Evolutionary conservation across 176 grass and related monocot species (phyloP).

Genomic region (Cenchrus fungigraminus): DNA sequence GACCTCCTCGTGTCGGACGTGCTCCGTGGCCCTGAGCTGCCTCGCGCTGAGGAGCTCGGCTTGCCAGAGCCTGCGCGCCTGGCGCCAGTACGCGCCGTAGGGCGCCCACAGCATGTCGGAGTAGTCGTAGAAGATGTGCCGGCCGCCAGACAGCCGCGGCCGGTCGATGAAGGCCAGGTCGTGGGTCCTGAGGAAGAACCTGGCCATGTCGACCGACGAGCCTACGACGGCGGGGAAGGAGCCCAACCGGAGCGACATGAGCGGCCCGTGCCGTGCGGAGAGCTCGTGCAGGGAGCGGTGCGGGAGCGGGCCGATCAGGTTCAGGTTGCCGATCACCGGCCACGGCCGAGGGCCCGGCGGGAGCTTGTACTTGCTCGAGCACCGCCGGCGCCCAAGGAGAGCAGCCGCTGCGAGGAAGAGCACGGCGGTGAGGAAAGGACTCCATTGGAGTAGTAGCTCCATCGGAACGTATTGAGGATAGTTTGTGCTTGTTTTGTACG

Average conservation of each 20-base stretch:
- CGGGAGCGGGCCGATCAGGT: conserved; percentile 49
- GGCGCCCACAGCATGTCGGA: conserved; percentile 46
- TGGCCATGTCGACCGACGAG: conserved; percentile 23
- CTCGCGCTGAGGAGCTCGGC: neutral
- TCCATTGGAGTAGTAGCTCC: neutral
- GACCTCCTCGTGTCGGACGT: conserved; percentile 11
- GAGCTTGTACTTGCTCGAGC: neutral
- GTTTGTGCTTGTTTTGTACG: no score
- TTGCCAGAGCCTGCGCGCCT: neutral
- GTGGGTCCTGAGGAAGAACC: conserved; percentile 33
- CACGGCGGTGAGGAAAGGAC: neutral
- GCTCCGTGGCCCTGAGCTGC: neutral
- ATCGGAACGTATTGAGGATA: neutral
- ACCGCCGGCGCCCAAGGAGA: neutral
- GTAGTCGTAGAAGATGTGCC: conserved; percentile 47
- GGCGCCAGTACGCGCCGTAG: conserved; percentile 54
- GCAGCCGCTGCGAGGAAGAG: neutral
- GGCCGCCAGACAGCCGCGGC: conserved; percentile 34
- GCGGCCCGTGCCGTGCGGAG: conserved; percentile 42
- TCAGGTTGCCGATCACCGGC: conserved; percentile 59
- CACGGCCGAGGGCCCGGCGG: conserved; percentile 37
- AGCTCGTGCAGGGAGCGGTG: conserved; percentile 60
- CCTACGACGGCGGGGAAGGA: conserved; percentile 5
- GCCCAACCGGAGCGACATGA: conserved; percentile 47
- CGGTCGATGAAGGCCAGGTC: conserved; percentile 44